Evolutionary conservation across 1,284 basidiomycete genomes (phyloP).

Genomic region (Neolentinus lepideus): DNA sequence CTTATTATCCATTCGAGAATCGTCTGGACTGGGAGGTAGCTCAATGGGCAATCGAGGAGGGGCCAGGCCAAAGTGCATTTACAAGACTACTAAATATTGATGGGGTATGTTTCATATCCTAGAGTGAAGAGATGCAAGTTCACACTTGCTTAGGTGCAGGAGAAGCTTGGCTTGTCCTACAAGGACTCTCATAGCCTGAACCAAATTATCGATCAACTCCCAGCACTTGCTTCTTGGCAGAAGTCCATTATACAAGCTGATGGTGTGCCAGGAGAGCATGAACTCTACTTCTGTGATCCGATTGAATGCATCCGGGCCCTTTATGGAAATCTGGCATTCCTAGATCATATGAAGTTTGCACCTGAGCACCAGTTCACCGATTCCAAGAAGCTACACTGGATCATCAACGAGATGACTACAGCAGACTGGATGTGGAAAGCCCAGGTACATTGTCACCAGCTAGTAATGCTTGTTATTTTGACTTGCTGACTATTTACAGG

Average conservation of each 20-base stretch:
- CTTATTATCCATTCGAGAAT: constrained; percentile 7
- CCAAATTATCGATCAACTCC: background rate
- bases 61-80: constrained; percentile 1
- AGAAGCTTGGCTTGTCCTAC: background rate
- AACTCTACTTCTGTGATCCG: background rate
- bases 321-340: background rate
- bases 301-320: background rate
- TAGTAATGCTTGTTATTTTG: no score
- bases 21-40: constrained; percentile 13
- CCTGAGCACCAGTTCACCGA: background rate
- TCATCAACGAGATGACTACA: background rate
- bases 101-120: constrained; percentile 7
- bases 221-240: background rate
- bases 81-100: constrained; percentile 7
- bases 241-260: background rate
- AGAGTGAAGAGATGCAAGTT: no score
- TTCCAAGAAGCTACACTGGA: background rate
- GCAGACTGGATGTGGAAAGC: background rate
- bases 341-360: background rate
- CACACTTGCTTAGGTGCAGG: constrained; percentile 5
- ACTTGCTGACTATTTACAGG: background rate
- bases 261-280: background rate
- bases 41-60: constrained; percentile 10
- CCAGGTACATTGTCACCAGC: background rate
- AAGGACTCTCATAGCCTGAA: background rate